These are phyloP conservation scores for Plectosphaerella plurivora DNA, from an alignment of 2,329 filamentous ascomycete species.

Conservation along the genomic window DNA sequence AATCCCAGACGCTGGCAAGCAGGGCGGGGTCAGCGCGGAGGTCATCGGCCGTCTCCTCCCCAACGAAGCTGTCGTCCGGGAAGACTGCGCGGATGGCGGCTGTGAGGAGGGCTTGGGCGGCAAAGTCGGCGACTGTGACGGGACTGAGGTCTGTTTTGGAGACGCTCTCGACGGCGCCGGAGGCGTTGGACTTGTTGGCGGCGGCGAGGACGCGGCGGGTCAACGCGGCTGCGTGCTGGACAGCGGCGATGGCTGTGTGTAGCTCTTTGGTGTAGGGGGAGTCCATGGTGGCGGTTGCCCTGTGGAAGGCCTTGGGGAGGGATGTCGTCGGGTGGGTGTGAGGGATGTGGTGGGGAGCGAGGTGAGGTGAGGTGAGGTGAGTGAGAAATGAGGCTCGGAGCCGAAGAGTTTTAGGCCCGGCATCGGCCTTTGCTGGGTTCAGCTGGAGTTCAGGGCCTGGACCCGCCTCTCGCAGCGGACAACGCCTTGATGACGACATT, in stretches of 20 bases:
- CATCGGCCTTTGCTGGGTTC: neutral
- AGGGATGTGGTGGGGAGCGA: neutral
- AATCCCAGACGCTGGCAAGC: conserved; percentile 40
- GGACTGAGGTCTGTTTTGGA: conserved; percentile 50
- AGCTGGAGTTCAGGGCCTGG: neutral
- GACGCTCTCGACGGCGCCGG: conserved; percentile 26
- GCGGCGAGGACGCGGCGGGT: conserved; percentile 43
- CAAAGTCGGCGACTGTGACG: conserved; percentile 57
- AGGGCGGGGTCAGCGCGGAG: conserved; percentile 38
- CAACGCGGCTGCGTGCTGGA: conserved; percentile 41
- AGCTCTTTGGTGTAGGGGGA: conserved; percentile 38
- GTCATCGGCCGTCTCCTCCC: conserved; percentile 49
- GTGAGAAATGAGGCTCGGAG: neutral
- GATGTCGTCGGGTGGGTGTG: neutral
- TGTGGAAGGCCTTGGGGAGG: neutral
- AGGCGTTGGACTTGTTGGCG: conserved; percentile 36
- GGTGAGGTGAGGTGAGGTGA: neutral
- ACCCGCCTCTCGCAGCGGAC: no score
- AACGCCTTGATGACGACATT: no score
- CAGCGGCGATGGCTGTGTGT: conserved; percentile 33
- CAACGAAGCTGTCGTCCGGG: conserved; percentile 47
- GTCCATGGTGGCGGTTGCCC: conserved; percentile 31
- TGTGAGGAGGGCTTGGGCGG: conserved; percentile 52
- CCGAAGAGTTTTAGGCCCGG: neutral
- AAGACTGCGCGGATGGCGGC: conserved; percentile 45